Base-by-base conservation (phyloP, 371 early-diverging fungal species). In the Mucor ambiguus region DNA sequence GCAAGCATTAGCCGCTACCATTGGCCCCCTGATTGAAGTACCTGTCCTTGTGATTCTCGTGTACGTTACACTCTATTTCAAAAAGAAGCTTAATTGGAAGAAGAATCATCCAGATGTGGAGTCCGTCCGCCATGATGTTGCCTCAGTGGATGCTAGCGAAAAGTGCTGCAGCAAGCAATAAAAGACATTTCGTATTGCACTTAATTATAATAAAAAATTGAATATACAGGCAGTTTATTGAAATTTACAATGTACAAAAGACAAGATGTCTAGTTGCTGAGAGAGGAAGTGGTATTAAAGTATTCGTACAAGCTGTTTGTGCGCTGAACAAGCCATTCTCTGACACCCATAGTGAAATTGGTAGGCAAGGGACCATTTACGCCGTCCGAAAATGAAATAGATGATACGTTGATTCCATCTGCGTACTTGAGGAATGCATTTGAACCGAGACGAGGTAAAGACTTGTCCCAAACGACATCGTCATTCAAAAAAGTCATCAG, bases 21-120 rank as follows among this genome's bases (percentile, higher is more conserved):
- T 91, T n/a, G 93, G 92, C 2, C 90, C 91, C 16, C 71, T 93
- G 58, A 87, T 89, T 55, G 93, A 93, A 74, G 93, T 93, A 0
- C 93, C 93, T 44, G 88, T 80, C 1, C 46, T 80, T 4, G 64
- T 80, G 12, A 43, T 62, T 12, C 58, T 80, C 3, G 70, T 72
- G 2, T 77, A 80, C 35, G 37, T 71, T 6, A 60, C 76, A 6
- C 60, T 77, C 5, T 63, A 60, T 18, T 58, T 80, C 10, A 69
- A 74, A 32, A 73, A 74, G 37, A 73, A 67, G 10, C 55, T 55
- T n/a, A 18, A 55, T 32, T 55, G 55, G 55, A 55, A 55, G n/a
- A 55, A 20, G 1, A n/a, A 55, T 9, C 14, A 55, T 9, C 29
- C 29, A 0, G 48, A 48, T n/a, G 24, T 48, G 3, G 48, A 48